Conservation (phyloP, 2,329 filamentous ascomycete species). For the Westerdykella aurantiaca region DNA sequence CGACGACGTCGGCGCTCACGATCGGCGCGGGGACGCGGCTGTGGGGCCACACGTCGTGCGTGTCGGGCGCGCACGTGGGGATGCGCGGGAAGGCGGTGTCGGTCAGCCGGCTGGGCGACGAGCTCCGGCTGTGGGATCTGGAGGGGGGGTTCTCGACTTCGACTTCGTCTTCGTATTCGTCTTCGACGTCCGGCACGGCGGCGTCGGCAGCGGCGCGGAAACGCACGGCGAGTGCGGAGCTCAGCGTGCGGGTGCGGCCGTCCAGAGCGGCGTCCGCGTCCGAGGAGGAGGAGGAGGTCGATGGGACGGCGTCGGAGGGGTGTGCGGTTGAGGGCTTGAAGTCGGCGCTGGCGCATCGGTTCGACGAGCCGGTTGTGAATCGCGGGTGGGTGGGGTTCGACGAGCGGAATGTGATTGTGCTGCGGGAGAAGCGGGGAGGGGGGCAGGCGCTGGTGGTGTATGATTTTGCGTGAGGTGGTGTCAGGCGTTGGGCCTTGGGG, state of each 20-base stretch:
- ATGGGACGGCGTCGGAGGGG: slow-evolving; percentile 14
- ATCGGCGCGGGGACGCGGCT: slow-evolving; percentile 70
- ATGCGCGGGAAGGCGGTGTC: slow-evolving; percentile 82
- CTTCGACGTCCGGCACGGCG: too few species aligned
- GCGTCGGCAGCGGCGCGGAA: slow-evolving; percentile 26
- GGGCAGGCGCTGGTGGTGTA: slow-evolving; percentile 74
- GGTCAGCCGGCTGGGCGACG: slow-evolving; percentile 69
- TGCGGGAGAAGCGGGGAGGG: slow-evolving; percentile 64
- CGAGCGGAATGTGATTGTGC: slow-evolving; percentile 82
- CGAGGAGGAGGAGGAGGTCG: slow-evolving; percentile 10
- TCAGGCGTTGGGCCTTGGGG: too few species aligned
- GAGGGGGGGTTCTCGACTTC: slow-evolving; percentile 60
- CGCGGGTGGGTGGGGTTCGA: slow-evolving; percentile 77
- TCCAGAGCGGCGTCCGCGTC: slow-evolving; percentile 18
- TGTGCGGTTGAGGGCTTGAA: slow-evolving; percentile 29
- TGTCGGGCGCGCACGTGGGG: slow-evolving; percentile 79
- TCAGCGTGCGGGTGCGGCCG: slow-evolving; percentile 51
- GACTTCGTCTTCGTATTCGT: slow-evolving; percentile 10
- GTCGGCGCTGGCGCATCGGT: slow-evolving; percentile 21
- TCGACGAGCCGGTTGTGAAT: slow-evolving; percentile 40
- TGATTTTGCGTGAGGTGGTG: slow-evolving; percentile 62
- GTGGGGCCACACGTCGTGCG: slow-evolving; percentile 88
- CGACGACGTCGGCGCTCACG: slow-evolving; percentile 57
- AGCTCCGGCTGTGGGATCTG: slow-evolving; percentile 76
- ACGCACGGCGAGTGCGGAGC: slow-evolving; percentile 40